Percentiles rank a stretch among this genome's conserved stretches.
These are phyloP conservation scores for Aspergillus glaucus DNA, from an alignment of 2,329 filamentous ascomycete genomes.

Conservation along the genomic window DNA sequence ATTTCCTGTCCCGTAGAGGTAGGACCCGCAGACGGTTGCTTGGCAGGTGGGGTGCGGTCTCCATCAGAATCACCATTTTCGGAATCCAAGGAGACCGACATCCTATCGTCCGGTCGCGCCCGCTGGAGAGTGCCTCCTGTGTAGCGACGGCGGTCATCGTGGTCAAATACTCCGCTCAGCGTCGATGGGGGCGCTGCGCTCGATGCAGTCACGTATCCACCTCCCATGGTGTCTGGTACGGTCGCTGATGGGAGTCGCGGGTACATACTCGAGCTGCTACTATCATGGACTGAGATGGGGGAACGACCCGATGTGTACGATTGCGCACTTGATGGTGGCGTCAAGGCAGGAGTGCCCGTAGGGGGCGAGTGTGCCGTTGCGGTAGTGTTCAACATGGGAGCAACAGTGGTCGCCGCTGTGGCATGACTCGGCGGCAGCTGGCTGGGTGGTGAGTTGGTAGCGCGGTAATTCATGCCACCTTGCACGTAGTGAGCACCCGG, in stretches of 20 bases:
- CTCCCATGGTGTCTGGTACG: conserved; percentile 50
- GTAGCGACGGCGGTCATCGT: conserved; percentile 55
- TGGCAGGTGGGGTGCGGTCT: conserved; percentile 29
- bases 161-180: conserved; percentile 54
- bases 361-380: conserved; percentile 41
- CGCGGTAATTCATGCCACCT: conserved; percentile 46
- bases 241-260: conserved; percentile 57
- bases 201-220: conserved; percentile 44
- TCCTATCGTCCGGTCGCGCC: conserved; percentile 38
- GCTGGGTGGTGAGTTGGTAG: conserved; percentile 51
- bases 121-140: conserved; percentile 56
- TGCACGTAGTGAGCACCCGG: conserved; percentile 62
- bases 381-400: conserved; percentile 33
- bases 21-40: conserved; percentile 11
- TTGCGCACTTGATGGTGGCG: conserved; percentile 56
- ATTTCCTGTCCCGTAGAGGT: conserved; percentile 13
- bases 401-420: conserved; percentile 28
- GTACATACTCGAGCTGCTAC: conserved; percentile 52
- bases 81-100: conserved; percentile 32
- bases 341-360: conserved; percentile 55
- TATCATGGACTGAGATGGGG: conserved; percentile 49
- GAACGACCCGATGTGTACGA: conserved; percentile 60
- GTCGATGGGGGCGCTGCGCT: conserved; percentile 56
- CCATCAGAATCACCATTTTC: conserved; percentile 25
- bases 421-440: conserved; percentile 38